Evolutionary conservation across 371 early-diverging fungal genomes (phyloP).

Genomic region (Catenaria anguillulae): DNA sequence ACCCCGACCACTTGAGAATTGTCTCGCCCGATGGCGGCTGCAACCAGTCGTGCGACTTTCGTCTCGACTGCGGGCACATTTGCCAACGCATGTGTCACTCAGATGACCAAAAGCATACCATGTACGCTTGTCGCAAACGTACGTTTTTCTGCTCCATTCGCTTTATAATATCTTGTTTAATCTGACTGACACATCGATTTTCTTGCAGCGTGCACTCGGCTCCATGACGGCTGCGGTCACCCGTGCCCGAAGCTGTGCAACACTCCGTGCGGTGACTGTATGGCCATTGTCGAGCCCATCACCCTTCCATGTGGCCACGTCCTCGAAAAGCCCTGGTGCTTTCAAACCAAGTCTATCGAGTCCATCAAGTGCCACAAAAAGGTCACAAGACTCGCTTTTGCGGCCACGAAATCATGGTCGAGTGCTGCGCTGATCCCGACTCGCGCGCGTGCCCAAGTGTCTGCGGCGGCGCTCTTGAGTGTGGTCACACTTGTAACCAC

Average conservation of each 20-base stretch:
- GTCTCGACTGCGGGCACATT: constrained; percentile 16
- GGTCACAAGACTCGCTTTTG: constrained; percentile 10
- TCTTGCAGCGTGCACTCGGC: constrained; percentile 25
- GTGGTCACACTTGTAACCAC: constrained; percentile 20
- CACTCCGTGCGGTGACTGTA: constrained; percentile 25
- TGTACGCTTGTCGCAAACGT: too few relatives aligned
- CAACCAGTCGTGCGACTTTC: constrained; percentile 12
- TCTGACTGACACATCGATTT: too few relatives aligned
- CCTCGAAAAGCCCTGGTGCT: constrained; percentile 13
- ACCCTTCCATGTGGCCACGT: constrained; percentile 18
- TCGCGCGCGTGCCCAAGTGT: not conserved
- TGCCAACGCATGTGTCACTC: constrained; percentile 22
- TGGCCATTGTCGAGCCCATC: constrained; percentile 12
- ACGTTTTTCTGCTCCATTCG: too few relatives aligned
- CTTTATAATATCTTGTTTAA: too few relatives aligned
- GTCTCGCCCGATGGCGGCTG: constrained; percentile 26
- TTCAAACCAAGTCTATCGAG: constrained; percentile 12
- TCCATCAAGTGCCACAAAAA: constrained; percentile 13
- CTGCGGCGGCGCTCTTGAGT: constrained; percentile 13
- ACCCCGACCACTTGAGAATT: constrained; percentile 12
- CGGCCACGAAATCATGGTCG: constrained; percentile 2
- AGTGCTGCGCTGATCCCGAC: not conserved
- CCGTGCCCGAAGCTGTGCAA: constrained; percentile 23
- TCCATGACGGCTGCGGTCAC: constrained; percentile 19
- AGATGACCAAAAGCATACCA: constrained; percentile 11